Evolutionary conservation across 805 yeast species (phyloP).

Genomic region (Myxozyma udenii): DNA sequence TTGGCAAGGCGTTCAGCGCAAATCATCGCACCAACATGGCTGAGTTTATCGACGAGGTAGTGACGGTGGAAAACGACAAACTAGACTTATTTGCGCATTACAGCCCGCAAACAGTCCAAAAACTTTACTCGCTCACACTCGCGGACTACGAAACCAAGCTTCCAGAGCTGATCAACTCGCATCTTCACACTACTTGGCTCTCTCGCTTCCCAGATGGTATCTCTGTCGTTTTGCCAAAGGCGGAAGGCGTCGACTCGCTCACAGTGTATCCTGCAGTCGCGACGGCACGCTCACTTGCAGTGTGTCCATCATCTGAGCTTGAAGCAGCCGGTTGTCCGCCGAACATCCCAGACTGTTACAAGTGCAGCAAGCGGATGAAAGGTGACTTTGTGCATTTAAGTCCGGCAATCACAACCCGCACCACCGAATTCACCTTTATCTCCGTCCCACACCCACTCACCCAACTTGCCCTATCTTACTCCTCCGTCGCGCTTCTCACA

Average conservation of each 20-base stretch:
- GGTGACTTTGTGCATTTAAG: slow-evolving; percentile 5
- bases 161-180: slow-evolving; percentile 34
- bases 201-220: slow-evolving; percentile 26
- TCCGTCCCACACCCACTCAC: slow-evolving; percentile 26
- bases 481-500: slow-evolving; percentile 6
- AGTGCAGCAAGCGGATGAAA: slow-evolving; percentile 11
- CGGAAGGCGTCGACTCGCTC: slow-evolving; percentile 16
- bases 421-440: slow-evolving; percentile 7
- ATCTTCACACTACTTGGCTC: slow-evolving; percentile 33
- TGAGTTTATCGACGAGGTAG: slow-evolving; percentile 9
- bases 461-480: slow-evolving; percentile 10
- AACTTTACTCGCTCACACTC: slow-evolving; percentile 9
- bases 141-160: slow-evolving; percentile 10
- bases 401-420: slow-evolving; percentile 4
- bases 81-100: slow-evolving; percentile 31
- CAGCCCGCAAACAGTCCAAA: slow-evolving; percentile 22
- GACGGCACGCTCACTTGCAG: slow-evolving; percentile 29
- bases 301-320: slow-evolving; percentile 28
- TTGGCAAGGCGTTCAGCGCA: slow-evolving; percentile 7
- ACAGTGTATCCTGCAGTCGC: slow-evolving; percentile 22
- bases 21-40: slow-evolving; percentile 10
- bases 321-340: slow-evolving; percentile 33
- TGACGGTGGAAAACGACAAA: slow-evolving; percentile 13
- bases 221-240: slow-evolving; percentile 31
- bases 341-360: slow-evolving; percentile 11